phyloP scores from a whole-genome alignment of 2,329 filamentous ascomycete genomes.

The Coniosporium tulheliwenetii region DNA sequence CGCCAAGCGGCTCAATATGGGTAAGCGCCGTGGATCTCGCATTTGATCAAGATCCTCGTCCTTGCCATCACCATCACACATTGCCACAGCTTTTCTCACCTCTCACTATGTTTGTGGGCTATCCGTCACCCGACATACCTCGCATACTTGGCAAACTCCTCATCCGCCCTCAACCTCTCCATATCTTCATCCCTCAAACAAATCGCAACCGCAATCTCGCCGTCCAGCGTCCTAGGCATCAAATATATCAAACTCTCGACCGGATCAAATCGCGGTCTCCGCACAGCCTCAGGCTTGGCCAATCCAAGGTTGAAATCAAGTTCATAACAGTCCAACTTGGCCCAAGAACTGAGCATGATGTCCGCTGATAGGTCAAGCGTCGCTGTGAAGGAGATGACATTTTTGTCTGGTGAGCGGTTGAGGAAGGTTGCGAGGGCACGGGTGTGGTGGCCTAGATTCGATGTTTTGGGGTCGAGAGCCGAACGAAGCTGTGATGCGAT shows the following conservation, averaged over 20 bases:
- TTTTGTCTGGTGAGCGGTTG: conserved; percentile 18
- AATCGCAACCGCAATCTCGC: conserved; percentile 28
- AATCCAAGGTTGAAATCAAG: conserved; percentile 33
- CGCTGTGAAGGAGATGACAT: conserved; percentile 17
- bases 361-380: conserved; percentile 23
- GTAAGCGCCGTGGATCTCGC: no score
- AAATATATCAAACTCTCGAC: conserved; percentile 35
- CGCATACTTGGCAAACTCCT: conserved; percentile 24
- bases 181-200: conserved; percentile 34
- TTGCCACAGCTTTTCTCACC: neutral
- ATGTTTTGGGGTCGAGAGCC: conserved; percentile 19
- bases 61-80: neutral
- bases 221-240: conserved; percentile 27
- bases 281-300: conserved; percentile 30
- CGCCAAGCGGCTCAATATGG: no score
- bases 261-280: conserved; percentile 30
- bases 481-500: conserved; percentile 23
- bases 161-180: conserved; percentile 25
- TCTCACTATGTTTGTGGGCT: neutral
- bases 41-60: neutral
- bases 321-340: conserved; percentile 27
- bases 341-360: conserved; percentile 40
- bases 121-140: conserved; percentile 17
- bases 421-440: conserved; percentile 28
- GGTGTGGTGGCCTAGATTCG: conserved; percentile 19